Conservation (phyloP, 2,329 filamentous ascomycete genomes). For the Ciborinia camelliae region DNA sequence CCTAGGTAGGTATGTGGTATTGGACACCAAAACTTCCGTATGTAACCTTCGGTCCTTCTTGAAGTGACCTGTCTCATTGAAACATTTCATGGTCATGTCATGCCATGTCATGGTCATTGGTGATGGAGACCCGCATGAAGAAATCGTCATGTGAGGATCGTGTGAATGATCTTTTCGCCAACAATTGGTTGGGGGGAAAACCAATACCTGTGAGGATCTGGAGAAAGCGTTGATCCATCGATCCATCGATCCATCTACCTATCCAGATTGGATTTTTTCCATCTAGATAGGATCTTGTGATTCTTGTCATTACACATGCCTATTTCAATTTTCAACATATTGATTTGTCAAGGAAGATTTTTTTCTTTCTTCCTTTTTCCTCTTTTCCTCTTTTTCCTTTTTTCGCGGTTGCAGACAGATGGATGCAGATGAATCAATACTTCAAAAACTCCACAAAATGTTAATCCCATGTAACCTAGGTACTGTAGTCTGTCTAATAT, state of each 20-base stretch:
- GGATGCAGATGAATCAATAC: constrained; percentile 12
- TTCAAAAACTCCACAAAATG: constrained; percentile 14
- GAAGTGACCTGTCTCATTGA: constrained; percentile 24
- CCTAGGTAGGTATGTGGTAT: too few relatives aligned
- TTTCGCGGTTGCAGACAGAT: too few relatives aligned
- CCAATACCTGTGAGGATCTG: background rate
- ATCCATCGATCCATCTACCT: too few relatives aligned
- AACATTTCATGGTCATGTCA: too few relatives aligned
- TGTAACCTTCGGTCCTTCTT: constrained; percentile 25
- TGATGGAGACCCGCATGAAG: constrained; percentile 33
- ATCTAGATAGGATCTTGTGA: background rate
- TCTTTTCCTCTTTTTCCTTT: too few relatives aligned
- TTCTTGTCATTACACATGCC: constrained; percentile 7
- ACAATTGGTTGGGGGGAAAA: constrained; percentile 26
- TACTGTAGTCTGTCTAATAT: too few relatives aligned
- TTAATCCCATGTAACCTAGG: too few relatives aligned
- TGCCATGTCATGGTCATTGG: too few relatives aligned
- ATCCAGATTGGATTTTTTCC: too few relatives aligned
- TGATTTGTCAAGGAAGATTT: constrained; percentile 1
- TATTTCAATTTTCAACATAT: background rate
- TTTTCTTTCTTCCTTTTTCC: background rate
- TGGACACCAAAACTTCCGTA: constrained; percentile 14
- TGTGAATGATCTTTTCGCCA: constrained; percentile 29
- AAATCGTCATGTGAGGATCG: constrained; percentile 36
- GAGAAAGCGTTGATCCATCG: constrained; percentile 10